Conservation (phyloP, 805 yeast species). For the Suhomyces xylopsoci region DNA sequence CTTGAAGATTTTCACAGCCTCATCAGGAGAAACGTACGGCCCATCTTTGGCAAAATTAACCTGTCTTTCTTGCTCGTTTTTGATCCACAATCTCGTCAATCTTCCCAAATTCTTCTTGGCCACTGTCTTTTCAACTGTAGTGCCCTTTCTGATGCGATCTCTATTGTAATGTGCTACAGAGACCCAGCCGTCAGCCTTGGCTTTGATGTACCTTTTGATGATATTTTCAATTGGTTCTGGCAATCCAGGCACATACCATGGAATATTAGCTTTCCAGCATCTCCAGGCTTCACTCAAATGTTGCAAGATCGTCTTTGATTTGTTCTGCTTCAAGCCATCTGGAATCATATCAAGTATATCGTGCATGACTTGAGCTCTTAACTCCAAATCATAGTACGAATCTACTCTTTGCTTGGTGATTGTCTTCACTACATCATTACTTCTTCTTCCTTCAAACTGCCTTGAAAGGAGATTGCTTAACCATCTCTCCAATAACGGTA, state of each 20-base stretch:
- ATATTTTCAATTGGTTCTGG: conserved; percentile 87
- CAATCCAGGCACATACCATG: conserved; percentile 96
- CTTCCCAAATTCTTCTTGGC: conserved; percentile 92
- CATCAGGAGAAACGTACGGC: conserved; percentile 79
- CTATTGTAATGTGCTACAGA: conserved; percentile 90
- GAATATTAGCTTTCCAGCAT: conserved; percentile 98
- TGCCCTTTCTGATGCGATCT: conserved; percentile 85
- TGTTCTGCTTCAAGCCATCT: conserved; percentile 83
- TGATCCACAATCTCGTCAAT: conserved; percentile 86
- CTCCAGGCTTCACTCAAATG: conserved; percentile 98
- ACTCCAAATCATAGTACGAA: conserved; percentile 89
- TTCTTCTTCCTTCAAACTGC: conserved; percentile 93
- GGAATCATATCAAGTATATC: conserved; percentile 98
- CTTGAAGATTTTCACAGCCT: conserved; percentile 82
- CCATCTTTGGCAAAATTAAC: conserved; percentile 76
- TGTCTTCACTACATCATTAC: conserved; percentile 89
- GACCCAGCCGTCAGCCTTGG: conserved; percentile 96
- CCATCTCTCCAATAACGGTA: conserved; percentile 94
- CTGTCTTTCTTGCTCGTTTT: conserved; percentile 89
- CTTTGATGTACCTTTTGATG: conserved; percentile 84
- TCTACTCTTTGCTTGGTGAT: conserved; percentile 95
- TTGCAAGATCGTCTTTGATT: conserved; percentile 82
- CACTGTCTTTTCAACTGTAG: conserved; percentile 89
- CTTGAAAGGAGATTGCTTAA: conserved; percentile 84
- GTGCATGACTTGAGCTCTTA: conserved; percentile 91